phyloP scores from a whole-genome alignment of 2,329 filamentous ascomycete species.

The Fusarium albosuccineum region DNA sequence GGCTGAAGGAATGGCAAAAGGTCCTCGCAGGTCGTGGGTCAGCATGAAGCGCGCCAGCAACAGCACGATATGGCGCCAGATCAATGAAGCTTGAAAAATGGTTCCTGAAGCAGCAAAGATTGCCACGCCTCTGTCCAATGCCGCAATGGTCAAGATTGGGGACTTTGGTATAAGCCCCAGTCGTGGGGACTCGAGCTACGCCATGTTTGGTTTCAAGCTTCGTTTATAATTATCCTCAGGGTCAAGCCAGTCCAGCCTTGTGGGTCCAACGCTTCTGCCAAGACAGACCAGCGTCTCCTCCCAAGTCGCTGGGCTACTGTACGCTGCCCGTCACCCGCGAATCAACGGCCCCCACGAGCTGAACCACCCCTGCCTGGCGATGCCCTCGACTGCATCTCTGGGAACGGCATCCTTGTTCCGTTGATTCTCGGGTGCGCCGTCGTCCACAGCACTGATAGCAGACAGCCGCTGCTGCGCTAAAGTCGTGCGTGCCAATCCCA shows the following conservation, averaged over 20 bases:
- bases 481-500: neutral
- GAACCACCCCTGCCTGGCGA: too few relatives aligned
- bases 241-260: conserved; percentile 34
- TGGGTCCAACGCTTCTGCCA: conserved; percentile 18
- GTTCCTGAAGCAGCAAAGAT: conserved; percentile 18
- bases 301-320: neutral
- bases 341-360: neutral
- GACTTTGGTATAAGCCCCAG: conserved; percentile 26
- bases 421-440: neutral
- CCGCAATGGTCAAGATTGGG: conserved; percentile 3
- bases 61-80: neutral
- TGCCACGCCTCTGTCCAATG: neutral
- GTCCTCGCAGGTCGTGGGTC: too few relatives aligned
- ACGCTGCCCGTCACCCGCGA: neutral
- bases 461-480: neutral
- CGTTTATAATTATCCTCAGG: conserved; percentile 25
- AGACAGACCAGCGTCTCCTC: conserved; percentile 12
- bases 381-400: too few relatives aligned
- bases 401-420: too few relatives aligned
- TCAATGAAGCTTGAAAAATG: conserved; percentile 12
- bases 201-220: conserved; percentile 12
- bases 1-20: neutral
- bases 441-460: too few relatives aligned
- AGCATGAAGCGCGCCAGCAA: conserved; percentile 9
- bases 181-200: conserved; percentile 9